These are phyloP conservation scores for Epichloe sibirici DNA, from an alignment of 2,329 filamentous ascomycete species.

Conservation along the genomic window DNA sequence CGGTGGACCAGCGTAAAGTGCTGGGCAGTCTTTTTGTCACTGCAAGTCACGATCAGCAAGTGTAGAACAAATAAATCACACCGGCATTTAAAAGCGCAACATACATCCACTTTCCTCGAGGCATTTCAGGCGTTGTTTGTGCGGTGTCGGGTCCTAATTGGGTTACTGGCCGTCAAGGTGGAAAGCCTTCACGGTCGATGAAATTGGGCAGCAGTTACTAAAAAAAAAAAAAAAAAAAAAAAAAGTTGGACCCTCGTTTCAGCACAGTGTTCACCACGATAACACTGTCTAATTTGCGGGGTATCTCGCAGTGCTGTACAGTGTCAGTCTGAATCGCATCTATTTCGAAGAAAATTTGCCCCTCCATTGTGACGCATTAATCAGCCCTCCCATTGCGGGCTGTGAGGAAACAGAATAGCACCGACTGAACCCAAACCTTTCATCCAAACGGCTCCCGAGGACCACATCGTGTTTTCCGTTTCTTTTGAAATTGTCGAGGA, in stretches of 20 bases:
- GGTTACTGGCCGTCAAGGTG: constrained; percentile 2
- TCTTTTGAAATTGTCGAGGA: background rate
- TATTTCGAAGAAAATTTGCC: constrained; percentile 31
- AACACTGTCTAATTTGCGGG: constrained; percentile 16
- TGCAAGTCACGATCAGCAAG: constrained; percentile 13
- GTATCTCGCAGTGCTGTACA: constrained; percentile 8
- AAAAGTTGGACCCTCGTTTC: constrained; percentile 15
- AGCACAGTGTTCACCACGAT: constrained; percentile 11
- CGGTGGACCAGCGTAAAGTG: constrained; percentile 93
- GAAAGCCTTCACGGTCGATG: constrained; percentile 5
- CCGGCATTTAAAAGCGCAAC: constrained; percentile 6
- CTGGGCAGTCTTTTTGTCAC: constrained; percentile 79
- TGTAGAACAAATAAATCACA: background rate
- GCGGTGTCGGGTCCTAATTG: background rate
- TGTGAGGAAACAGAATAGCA: background rate
- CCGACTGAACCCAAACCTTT: background rate
- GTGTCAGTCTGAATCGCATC: constrained; percentile 13
- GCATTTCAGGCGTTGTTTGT: constrained; percentile 42
- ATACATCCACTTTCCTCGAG: constrained; percentile 59
- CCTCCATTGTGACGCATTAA: constrained; percentile 32
- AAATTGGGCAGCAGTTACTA: constrained; percentile 12
- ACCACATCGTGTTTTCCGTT: background rate
- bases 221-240: constrained; percentile 18
- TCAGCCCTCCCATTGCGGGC: constrained; percentile 16
- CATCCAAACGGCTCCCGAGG: background rate